phyloP scores from a whole-genome alignment of 2,329 filamentous ascomycete species.

The Colletotrichum tropicicola region DNA sequence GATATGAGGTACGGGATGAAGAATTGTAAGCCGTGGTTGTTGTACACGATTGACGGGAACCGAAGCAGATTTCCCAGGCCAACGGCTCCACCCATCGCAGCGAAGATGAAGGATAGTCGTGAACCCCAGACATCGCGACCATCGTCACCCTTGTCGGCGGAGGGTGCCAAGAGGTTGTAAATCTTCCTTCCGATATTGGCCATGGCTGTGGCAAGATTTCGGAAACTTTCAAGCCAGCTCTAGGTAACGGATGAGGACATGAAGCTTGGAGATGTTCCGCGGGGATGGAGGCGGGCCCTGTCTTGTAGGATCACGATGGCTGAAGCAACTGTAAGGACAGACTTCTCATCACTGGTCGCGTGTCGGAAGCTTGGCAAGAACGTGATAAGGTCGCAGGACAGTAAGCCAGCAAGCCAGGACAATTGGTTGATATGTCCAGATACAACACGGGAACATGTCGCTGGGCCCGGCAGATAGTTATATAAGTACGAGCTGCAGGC shows the following conservation, averaged over 20 bases:
- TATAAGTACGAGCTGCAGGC: background rate
- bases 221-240: too few relatives aligned
- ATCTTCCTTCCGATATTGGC: slow-evolving; percentile 16
- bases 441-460: background rate
- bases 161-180: slow-evolving; percentile 32
- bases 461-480: background rate
- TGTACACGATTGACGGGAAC: slow-evolving; percentile 64
- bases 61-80: slow-evolving; percentile 64
- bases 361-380: background rate
- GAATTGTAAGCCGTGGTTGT: slow-evolving; percentile 65
- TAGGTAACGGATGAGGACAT: background rate
- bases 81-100: slow-evolving; percentile 61
- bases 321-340: too few relatives aligned
- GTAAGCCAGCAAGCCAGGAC: background rate
- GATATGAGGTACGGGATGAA: slow-evolving; percentile 64
- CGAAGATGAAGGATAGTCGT: slow-evolving; percentile 55
- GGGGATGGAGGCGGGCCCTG: too few relatives aligned
- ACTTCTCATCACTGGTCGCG: too few relatives aligned
- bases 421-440: background rate
- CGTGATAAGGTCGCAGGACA: background rate
- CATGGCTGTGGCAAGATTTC: background rate
- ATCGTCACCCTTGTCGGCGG: slow-evolving; percentile 35
- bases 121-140: slow-evolving; percentile 56
- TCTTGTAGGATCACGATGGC: too few relatives aligned
- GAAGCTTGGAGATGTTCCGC: background rate